Evolutionary conservation across 345 rosid genomes (phyloP), one percentile per base, ranked within the genome.

Genomic region (Erysimum cheiranthoides): DNA sequence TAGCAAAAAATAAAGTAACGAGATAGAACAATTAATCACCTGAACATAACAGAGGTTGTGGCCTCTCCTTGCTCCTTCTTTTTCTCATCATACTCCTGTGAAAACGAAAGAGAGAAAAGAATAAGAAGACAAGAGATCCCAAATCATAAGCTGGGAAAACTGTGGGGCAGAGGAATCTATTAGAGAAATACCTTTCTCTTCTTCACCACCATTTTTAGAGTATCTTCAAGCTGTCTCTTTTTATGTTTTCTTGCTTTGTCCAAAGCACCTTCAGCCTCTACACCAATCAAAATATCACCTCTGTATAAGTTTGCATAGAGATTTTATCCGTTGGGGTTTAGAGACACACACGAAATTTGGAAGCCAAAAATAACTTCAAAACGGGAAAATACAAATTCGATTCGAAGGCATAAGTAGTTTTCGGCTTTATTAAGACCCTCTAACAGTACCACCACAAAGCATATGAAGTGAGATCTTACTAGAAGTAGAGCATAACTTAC

Each of bases 161-260:
- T 12, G 18, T 17, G 54, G 38, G 36, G 39, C 6, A 30, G 42
- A 46, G 18, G 10, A 34, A 12, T 54, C 32, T 2, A 45, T 7
- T 1, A 54, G 31, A 36, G 18, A 42, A 42, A 52, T 87, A 92
- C 99, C 97, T 81, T 95, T 81, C 94, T 87, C 81, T 95, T 95
- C 84, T 95, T 95, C 56, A 89, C 27, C 28, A 95, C 97, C 85
- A 90, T 96, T 71, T 87, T 82, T 16, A 90, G 90, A 57, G 99
- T 92, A 85, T 95, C 99, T 87, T 95, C 98, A 57, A 95, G 97
- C 80, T 92, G 99, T 66, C 99, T 88, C 90, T 92, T 95, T 79
- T 89, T 92, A 84, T 95, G 99, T 83, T 95, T 95, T 79, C 99
- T 92, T 36, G 99, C 99, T 87, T 95, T 95, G 85, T 95, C 99